Conservation (phyloP, 768 basidiomycete species). For the Gloeophyllum trabeum region DNA sequence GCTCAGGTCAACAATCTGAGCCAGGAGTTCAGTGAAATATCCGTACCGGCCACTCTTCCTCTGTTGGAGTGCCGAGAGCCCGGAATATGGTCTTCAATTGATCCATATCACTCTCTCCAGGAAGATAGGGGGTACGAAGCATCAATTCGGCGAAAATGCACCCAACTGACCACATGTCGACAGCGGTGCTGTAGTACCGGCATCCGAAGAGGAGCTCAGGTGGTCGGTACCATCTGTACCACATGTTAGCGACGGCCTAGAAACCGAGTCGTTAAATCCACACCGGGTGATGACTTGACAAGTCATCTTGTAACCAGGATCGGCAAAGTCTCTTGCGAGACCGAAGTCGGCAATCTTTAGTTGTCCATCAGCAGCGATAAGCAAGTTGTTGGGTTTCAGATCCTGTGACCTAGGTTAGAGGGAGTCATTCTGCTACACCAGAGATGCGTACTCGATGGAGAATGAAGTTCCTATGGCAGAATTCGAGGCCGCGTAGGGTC, state of each 20-base stretch:
- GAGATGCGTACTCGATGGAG: conserved; percentile 67
- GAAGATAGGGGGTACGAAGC: conserved; percentile 89
- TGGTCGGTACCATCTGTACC: conserved; percentile 87
- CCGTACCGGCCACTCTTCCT: conserved; percentile 93
- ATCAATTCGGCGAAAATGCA: conserved; percentile 98
- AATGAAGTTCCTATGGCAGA: conserved; percentile 91
- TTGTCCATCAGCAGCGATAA: conserved; percentile 82
- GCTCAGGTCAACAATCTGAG: background rate
- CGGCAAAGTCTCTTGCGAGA: conserved; percentile 91
- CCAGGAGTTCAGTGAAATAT: background rate
- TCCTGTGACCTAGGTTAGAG: conserved; percentile 41
- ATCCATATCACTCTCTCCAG: conserved; percentile 94
- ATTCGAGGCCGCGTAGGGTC: conserved; percentile 96
- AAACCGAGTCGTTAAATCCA: conserved; percentile 11
- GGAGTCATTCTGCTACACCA: background rate
- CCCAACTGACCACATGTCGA: conserved; percentile 96
- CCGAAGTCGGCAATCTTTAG: conserved; percentile 99
- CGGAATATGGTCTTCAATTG: conserved; percentile 91
- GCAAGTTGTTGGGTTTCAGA: conserved; percentile 96
- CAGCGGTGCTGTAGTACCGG: conserved; percentile 82
- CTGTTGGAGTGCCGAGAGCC: conserved; percentile 91
- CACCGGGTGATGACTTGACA: conserved; percentile 96
- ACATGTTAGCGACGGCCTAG: conserved; percentile 2
- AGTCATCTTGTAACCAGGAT: conserved; percentile 95
- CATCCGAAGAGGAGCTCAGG: conserved; percentile 91